Percentiles rank a stretch among this genome's conserved stretches.
phyloP scores from a whole-genome alignment of 805 yeast genomes.

The Tetrapisispora phaffii region DNA sequence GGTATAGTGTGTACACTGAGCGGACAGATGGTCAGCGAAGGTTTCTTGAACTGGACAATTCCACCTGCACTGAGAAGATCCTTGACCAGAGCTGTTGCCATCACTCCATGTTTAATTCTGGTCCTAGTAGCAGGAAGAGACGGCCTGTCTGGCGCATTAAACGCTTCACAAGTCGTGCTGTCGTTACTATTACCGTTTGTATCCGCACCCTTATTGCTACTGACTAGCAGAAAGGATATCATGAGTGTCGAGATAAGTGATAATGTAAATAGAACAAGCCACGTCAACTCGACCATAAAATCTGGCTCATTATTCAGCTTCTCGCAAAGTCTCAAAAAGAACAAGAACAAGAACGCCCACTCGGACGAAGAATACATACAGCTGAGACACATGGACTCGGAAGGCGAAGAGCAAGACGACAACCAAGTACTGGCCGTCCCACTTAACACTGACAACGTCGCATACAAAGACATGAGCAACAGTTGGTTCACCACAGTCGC shows the following conservation, averaged over 20 bases:
- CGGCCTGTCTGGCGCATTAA: slow-evolving; percentile 67
- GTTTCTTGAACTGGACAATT: slow-evolving; percentile 71
- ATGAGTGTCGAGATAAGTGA: slow-evolving; percentile 45
- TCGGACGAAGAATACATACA: slow-evolving; percentile 3
- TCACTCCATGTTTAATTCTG: slow-evolving; percentile 73
- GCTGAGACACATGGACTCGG: slow-evolving; percentile 1
- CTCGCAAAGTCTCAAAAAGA: too few species aligned
- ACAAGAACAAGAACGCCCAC: too few species aligned
- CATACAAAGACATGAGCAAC: slow-evolving; percentile 35
- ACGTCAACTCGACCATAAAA: background rate
- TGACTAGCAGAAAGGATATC: slow-evolving; percentile 59
- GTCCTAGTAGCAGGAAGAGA: slow-evolving; percentile 70
- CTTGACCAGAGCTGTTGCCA: slow-evolving; percentile 74
- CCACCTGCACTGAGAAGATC: slow-evolving; percentile 75
- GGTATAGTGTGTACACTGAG: slow-evolving; percentile 93
- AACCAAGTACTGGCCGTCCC: background rate
- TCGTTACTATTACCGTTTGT: slow-evolving; percentile 76
- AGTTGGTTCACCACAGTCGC: slow-evolving; percentile 38
- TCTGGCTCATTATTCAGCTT: background rate
- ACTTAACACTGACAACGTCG: background rate
- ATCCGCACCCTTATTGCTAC: slow-evolving; percentile 75
- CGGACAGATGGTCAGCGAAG: slow-evolving; percentile 92
- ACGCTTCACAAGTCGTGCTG: slow-evolving; percentile 77
- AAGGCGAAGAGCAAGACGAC: background rate
- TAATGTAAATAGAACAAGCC: slow-evolving; percentile 9